Percentiles rank a stretch among this genome's conserved stretches.
These are phyloP conservation scores for Aspergillus persii DNA, from an alignment of 2,329 filamentous ascomycete species.

Conservation along the genomic window DNA sequence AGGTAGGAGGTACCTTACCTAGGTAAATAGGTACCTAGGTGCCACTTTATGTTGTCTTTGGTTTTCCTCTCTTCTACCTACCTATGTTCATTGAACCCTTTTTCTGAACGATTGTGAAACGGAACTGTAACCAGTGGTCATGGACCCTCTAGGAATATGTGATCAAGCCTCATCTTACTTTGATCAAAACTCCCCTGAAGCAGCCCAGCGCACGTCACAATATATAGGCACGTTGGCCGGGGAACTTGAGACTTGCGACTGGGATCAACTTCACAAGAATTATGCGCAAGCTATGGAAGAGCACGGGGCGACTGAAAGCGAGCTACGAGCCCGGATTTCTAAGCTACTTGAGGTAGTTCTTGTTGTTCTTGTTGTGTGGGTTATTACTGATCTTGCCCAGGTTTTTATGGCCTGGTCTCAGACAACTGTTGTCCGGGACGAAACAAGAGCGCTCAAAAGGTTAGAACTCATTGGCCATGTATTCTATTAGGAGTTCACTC, in stretches of 20 bases:
- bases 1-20: too few species aligned
- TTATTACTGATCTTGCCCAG: constrained; percentile 44
- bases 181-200: background rate
- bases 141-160: background rate
- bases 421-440: constrained; percentile 69
- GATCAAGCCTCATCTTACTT: background rate
- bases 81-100: background rate
- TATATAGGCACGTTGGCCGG: constrained; percentile 43
- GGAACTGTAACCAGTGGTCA: background rate
- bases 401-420: constrained; percentile 79
- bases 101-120: background rate
- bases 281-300: constrained; percentile 66
- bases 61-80: background rate
- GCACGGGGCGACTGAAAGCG: constrained; percentile 62
- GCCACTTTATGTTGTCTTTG: background rate
- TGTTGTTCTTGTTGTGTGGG: background rate
- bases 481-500: background rate
- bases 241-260: constrained; percentile 63
- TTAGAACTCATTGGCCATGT: constrained; percentile 32
- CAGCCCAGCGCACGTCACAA: background rate
- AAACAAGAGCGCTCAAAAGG: constrained; percentile 75
- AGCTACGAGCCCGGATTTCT: constrained; percentile 66
- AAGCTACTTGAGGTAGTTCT: constrained; percentile 60
- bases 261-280: constrained; percentile 70
- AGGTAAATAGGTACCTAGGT: too few species aligned